Evolutionary conservation across 257 asterid species (phyloP).

Genomic region (Eustoma russellianum): DNA sequence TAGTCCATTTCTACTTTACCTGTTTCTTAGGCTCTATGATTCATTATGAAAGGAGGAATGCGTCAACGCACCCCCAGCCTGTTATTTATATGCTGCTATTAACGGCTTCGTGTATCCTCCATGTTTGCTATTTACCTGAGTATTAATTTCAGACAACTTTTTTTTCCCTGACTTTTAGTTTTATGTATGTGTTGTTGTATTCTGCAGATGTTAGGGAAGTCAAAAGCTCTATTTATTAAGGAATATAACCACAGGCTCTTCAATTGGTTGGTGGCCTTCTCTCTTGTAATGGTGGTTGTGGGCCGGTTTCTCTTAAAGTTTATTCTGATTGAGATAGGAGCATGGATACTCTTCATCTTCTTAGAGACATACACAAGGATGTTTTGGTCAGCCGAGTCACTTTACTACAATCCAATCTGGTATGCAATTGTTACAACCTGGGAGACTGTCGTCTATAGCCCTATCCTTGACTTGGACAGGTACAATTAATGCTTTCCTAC

Average conservation of each 20-base stretch:
- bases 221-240: constrained; percentile 76
- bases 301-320: constrained; percentile 90
- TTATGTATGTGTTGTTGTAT: not conserved
- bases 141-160: too few relatives aligned
- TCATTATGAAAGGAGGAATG: too few relatives aligned
- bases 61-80: too few relatives aligned
- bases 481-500: constrained; percentile 11
- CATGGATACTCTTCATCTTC: constrained; percentile 95
- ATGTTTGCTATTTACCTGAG: too few relatives aligned
- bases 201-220: constrained; percentile 91
- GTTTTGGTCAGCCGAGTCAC: constrained; percentile 98
- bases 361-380: constrained; percentile 87
- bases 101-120: too few relatives aligned
- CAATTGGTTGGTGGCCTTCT: constrained; percentile 91
- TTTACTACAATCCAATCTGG: constrained; percentile 95
- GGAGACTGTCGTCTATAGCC: constrained; percentile 93
- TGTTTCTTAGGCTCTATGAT: too few relatives aligned
- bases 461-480: constrained; percentile 95
- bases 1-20: too few relatives aligned
- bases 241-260: constrained; percentile 94
- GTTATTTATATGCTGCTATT: too few relatives aligned
- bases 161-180: not conserved
- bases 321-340: constrained; percentile 69
- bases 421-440: constrained; percentile 69
- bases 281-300: constrained; percentile 93